These are phyloP conservation scores for Eimeria brunetti DNA, from an alignment of 169 alveolate species.

Conservation along the genomic window DNA sequence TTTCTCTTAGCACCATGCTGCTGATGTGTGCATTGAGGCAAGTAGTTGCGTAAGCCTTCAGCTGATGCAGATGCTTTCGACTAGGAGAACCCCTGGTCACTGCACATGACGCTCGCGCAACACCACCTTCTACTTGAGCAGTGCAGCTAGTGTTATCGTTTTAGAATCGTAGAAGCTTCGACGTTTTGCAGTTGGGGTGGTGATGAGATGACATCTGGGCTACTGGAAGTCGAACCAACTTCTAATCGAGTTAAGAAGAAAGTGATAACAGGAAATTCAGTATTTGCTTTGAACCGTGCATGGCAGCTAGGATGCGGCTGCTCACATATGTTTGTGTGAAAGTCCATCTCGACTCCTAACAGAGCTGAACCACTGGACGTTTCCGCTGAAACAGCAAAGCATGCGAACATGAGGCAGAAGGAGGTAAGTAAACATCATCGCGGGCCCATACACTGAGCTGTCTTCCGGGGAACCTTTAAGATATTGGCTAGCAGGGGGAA, in stretches of 20 bases:
- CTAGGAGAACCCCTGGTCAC: constrained; percentile 30
- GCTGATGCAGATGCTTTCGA: constrained; percentile 38
- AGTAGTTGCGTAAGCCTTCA: constrained; percentile 11
- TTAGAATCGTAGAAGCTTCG: background rate
- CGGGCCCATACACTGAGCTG: background rate
- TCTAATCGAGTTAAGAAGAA: background rate
- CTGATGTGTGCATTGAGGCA: constrained; percentile 69
- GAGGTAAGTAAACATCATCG: background rate
- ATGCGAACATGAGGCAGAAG: background rate
- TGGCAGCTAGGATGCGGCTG: background rate
- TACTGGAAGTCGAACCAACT: background rate
- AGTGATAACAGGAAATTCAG: background rate
- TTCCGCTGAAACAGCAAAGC: constrained; percentile 30
- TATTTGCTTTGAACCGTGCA: background rate
- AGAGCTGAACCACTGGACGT: constrained; percentile 10
- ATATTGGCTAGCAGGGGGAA: background rate
- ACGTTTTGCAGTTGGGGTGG: background rate
- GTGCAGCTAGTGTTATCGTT: background rate
- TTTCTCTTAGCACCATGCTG: constrained; percentile 25
- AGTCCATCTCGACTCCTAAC: constrained; percentile 50
- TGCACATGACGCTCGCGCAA: background rate
- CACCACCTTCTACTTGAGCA: background rate
- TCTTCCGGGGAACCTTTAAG: background rate
- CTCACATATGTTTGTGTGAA: constrained; percentile 52
- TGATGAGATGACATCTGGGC: background rate